A percentile compares a stretch with the other conserved stretches of the same genome.
phyloP scores from a whole-genome alignment of 2,329 filamentous ascomycete genomes.

The Zelopaecilomyces penicillatus region DNA sequence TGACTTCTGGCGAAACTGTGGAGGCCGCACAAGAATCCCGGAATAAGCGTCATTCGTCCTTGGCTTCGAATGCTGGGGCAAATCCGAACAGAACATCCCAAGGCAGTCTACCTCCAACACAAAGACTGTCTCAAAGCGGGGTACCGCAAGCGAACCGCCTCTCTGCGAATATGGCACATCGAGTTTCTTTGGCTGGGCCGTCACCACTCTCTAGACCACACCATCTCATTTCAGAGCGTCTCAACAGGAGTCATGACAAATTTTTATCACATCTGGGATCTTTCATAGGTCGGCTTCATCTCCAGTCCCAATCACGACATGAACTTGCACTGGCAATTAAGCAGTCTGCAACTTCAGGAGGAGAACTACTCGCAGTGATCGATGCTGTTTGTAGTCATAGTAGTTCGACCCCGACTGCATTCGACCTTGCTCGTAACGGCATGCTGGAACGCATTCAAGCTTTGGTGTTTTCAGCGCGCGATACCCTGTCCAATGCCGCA shows the following conservation, averaged over 20 bases:
- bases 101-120: constrained; percentile 9
- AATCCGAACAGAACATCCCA: constrained; percentile 29
- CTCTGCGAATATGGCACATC: constrained; percentile 56
- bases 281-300: constrained; percentile 81
- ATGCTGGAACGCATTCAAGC: constrained; percentile 77
- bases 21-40: constrained; percentile 27
- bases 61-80: constrained; percentile 25
- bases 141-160: constrained; percentile 33
- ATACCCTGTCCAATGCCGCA: constrained; percentile 64
- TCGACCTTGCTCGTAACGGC: constrained; percentile 60
- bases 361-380: constrained; percentile 68
- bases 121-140: constrained; percentile 9
- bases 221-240: constrained; percentile 73
- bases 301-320: constrained; percentile 83
- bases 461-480: constrained; percentile 70
- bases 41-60: constrained; percentile 40
- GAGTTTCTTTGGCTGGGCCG: constrained; percentile 64
- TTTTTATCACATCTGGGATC: constrained; percentile 88
- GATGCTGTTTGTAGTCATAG: constrained; percentile 77
- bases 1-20: constrained; percentile 6
- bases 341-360: constrained; percentile 74
- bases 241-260: constrained; percentile 72
- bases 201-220: constrained; percentile 54
- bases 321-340: constrained; percentile 77
- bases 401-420: constrained; percentile 53